phyloP scores from a whole-genome alignment of 192 early-diverging fungal species.

The Coemansia sp. region DNA sequence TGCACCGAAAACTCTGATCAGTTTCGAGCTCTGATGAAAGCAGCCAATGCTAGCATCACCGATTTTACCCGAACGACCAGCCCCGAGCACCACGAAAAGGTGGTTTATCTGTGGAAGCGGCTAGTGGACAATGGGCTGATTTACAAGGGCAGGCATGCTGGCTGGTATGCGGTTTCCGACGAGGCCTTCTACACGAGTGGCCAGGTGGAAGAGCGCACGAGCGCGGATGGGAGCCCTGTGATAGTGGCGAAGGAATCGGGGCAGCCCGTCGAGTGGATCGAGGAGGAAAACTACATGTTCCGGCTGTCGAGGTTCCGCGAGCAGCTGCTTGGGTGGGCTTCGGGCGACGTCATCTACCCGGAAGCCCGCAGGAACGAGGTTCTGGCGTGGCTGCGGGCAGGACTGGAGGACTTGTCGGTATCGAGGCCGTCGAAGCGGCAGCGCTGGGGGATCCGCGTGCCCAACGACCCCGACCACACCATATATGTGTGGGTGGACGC shows the following conservation, averaged over 20 bases:
- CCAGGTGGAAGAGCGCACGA: slow-evolving; percentile 65
- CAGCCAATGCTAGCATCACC: slow-evolving; percentile 70
- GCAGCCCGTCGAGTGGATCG: slow-evolving; percentile 81
- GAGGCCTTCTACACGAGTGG: slow-evolving; percentile 82
- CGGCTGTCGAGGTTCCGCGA: slow-evolving; percentile 63
- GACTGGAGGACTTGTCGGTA: slow-evolving; percentile 76
- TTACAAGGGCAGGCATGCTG: slow-evolving; percentile 86
- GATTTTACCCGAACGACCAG: slow-evolving; percentile 90
- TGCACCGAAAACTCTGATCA: slow-evolving; percentile 70
- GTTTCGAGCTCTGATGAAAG: slow-evolving; percentile 60
- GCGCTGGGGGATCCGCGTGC: slow-evolving; percentile 90
- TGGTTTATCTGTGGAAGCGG: slow-evolving; percentile 69
- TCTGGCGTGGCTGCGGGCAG: slow-evolving; percentile 56
- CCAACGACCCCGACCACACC: slow-evolving; percentile 80
- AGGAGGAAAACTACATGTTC: slow-evolving; percentile 95
- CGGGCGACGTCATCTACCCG: slow-evolving; percentile 67
- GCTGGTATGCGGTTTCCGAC: slow-evolving; percentile 96
- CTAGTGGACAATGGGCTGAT: slow-evolving; percentile 72
- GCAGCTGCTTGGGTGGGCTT: slow-evolving; percentile 67
- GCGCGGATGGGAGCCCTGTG: slow-evolving; percentile 7
- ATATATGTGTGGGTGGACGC: slow-evolving; percentile 99
- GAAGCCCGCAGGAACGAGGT: slow-evolving; percentile 64
- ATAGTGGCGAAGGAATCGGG: slow-evolving; percentile 75
- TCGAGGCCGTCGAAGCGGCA: slow-evolving; percentile 77
- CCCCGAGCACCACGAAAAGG: slow-evolving; percentile 64